Base-by-base conservation (phyloP, 2,329 filamentous ascomycete species). In the Purpureocillium lavendulum region DNA sequence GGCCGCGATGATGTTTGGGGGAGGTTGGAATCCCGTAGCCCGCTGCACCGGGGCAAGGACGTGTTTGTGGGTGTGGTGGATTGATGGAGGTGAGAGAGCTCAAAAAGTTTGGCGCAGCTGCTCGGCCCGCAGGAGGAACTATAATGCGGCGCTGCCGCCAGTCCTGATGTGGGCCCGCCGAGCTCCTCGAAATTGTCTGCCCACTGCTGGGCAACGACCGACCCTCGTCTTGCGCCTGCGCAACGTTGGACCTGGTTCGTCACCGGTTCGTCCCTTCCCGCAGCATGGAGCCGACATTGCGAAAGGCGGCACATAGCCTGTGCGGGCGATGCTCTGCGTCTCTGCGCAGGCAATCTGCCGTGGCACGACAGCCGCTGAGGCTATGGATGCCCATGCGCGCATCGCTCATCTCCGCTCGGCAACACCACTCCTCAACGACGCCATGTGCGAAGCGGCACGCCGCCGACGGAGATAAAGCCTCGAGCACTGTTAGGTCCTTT, bases 271-370 rank as follows among this genome's bases (percentile, higher is more conserved):
- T 26, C 21, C 10, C 6, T 26, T 26, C 21, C 10, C 21, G 6
- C 10, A 30, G 7, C 29, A 65, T 65, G 62, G 65, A 70, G 53
- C 57, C 63, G 33, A 55, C 59, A 44, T 46, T 67, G 43, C 65
- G 61, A 42, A 57, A 58, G 44, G 61, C 58, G 45, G 58, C 64
- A 44, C 59, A 56, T 13, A 61, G 50, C 40, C 44, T 67, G 7
- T 69, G 66, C 39, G 57, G 61, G 24, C 60, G 58, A 42, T 69
- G 65, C 48, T 63, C 62, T 30, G 48, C 56, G 21, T 57, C 59
- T 18, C 36, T 61, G 36, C 51, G 55, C 35, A 51, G 51, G 43
- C 59, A 61, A 55, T 51, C 50, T 45, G 39, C 38, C 30, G 28
- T 42, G 7, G 45, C 29, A 4, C 29, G 45, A 40, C 41, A 40